Evolutionary conservation across 805 yeast genomes (phyloP).

Genomic region (Wickerhamomyces hampshirensis): DNA sequence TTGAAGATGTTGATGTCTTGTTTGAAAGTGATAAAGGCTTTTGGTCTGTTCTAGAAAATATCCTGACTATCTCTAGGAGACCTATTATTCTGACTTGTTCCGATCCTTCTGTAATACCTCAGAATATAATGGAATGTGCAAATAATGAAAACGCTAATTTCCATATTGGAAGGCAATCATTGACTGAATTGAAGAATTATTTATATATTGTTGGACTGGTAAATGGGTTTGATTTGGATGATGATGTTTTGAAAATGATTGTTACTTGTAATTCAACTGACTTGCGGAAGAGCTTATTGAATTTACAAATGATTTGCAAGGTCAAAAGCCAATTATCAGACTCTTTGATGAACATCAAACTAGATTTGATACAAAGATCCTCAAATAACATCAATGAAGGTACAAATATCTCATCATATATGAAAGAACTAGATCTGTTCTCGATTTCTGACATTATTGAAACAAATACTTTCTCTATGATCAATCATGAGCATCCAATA

Average conservation of each 20-base stretch:
- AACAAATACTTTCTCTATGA: slow-evolving; percentile 8
- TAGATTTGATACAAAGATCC: not conserved
- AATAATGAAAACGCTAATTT: slow-evolving; percentile 36
- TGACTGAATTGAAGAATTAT: slow-evolving; percentile 29
- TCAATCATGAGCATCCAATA: slow-evolving; percentile 11
- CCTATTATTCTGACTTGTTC: slow-evolving; percentile 69
- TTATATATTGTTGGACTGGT: slow-evolving; percentile 35
- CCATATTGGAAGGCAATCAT: slow-evolving; percentile 21
- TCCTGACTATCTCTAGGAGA: slow-evolving; percentile 55
- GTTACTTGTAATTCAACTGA: slow-evolving; percentile 31
- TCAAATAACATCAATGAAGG: not conserved
- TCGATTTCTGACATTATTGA: slow-evolving; percentile 15
- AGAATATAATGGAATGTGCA: slow-evolving; percentile 40
- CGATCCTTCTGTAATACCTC: slow-evolving; percentile 44
- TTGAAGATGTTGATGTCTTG: slow-evolving; percentile 83
- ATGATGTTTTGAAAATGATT: slow-evolving; percentile 26
- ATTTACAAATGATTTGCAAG: slow-evolving; percentile 39
- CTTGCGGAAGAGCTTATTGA: slow-evolving; percentile 41
- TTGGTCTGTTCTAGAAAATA: slow-evolving; percentile 67
- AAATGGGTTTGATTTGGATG: slow-evolving; percentile 32
- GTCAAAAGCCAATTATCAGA: not conserved
- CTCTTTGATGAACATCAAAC: not conserved
- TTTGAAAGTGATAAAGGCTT: slow-evolving; percentile 73
- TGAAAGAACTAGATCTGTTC: slow-evolving; percentile 4
- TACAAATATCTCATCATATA: not conserved